Evolutionary conservation across 2,329 filamentous ascomycete genomes (phyloP).

Genomic region (Cercospora nicotianae): DNA sequence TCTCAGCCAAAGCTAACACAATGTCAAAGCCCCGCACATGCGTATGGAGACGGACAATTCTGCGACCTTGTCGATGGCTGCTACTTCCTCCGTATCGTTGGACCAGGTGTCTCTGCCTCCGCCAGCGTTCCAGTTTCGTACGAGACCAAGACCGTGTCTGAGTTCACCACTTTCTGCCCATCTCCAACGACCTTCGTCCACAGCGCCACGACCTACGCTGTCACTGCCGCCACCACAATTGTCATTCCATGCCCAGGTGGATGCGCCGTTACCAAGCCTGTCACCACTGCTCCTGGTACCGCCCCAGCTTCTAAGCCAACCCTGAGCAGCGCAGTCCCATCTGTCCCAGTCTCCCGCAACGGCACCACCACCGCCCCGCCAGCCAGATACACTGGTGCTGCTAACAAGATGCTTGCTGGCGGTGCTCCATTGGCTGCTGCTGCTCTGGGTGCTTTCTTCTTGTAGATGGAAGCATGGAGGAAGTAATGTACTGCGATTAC

Average conservation of each 20-base stretch:
- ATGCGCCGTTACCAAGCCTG: constrained; percentile 21
- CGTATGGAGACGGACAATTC: constrained; percentile 23
- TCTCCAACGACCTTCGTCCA: constrained; percentile 63
- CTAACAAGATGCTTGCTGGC: neutral
- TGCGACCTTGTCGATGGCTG: constrained; percentile 24
- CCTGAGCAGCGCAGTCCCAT: neutral
- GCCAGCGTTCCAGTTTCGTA: neutral
- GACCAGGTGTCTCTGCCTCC: constrained; percentile 8
- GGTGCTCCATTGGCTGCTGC: neutral
- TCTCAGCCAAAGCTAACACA: neutral
- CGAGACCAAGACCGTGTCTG: constrained; percentile 64
- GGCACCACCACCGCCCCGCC: neutral
- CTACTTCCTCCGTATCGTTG: constrained; percentile 12
- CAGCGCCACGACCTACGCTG: constrained; percentile 66
- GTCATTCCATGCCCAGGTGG: constrained; percentile 25
- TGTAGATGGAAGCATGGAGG: neutral
- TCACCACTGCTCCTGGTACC: constrained; percentile 2
- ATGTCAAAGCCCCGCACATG: constrained; percentile 17
- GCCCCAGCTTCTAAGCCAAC: neutral
- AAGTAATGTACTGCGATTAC: neutral
- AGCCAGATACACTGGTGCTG: constrained; percentile 6
- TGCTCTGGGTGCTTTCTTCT: constrained; percentile 11
- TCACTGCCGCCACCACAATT: constrained; percentile 49
- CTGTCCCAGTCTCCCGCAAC: neutral
- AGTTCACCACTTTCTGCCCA: constrained; percentile 71